A percentile compares a stretch with the other conserved stretches of the same genome.
Evolutionary conservation across 768 basidiomycete species (phyloP).

Genomic region (Agaricus sinodeliciosus): DNA sequence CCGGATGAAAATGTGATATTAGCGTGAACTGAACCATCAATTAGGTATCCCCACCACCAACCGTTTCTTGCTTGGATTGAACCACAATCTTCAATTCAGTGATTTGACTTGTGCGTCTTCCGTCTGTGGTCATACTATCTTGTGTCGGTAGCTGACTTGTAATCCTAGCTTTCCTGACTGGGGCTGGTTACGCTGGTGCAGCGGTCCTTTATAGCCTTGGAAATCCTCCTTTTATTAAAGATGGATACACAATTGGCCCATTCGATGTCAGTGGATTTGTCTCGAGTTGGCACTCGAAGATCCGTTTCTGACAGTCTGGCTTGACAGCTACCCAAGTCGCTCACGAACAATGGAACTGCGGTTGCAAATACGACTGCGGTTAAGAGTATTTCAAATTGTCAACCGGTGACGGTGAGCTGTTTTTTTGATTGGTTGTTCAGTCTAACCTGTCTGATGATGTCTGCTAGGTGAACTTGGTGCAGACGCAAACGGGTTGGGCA

Average conservation of each 20-base stretch:
- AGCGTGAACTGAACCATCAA: not conserved
- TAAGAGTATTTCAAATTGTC: conserved; percentile 38
- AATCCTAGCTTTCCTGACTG: conserved; percentile 40
- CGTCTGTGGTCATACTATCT: not conserved
- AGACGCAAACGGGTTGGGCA: conserved; percentile 30
- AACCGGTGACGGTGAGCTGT: conserved; percentile 26
- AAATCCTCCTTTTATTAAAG: conserved; percentile 38
- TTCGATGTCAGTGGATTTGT: conserved; percentile 30
- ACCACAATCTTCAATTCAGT: conserved; percentile 36
- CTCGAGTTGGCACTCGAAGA: not conserved
- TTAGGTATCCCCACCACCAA: conserved; percentile 33
- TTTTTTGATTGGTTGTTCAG: not conserved
- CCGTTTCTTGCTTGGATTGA: conserved; percentile 33
- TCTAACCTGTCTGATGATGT: not conserved
- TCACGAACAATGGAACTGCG: conserved; percentile 38
- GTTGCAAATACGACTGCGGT: conserved; percentile 43
- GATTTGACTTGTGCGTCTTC: conserved; percentile 39
- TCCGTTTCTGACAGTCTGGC: not conserved
- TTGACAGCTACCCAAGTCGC: conserved; percentile 29
- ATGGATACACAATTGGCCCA: conserved; percentile 37
- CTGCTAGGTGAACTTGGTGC: conserved; percentile 31
- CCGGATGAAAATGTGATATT: not conserved
- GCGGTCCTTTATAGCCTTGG: conserved; percentile 38
- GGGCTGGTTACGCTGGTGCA: conserved; percentile 49
- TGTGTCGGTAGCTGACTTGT: not conserved